These are phyloP conservation scores for Xylaria sp. DNA, from an alignment of 2,329 filamentous ascomycete genomes.

Conservation along the genomic window DNA sequence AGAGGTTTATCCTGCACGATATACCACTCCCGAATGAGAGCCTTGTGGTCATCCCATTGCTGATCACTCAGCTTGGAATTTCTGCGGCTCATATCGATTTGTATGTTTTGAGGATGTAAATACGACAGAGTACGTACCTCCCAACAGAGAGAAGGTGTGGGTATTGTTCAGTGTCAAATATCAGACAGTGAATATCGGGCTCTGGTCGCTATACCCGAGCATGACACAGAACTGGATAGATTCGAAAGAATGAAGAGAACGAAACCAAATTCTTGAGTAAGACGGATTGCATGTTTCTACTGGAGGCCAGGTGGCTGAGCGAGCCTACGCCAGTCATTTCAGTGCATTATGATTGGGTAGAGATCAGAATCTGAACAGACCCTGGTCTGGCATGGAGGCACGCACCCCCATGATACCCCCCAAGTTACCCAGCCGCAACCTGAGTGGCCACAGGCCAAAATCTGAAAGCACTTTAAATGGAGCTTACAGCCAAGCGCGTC, in stretches of 20 bases:
- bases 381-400: neutral
- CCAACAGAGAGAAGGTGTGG: neutral
- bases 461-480: neutral
- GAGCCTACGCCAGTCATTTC: too few relatives aligned
- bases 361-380: slow-evolving; percentile 9
- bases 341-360: slow-evolving; percentile 8
- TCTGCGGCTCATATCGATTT: slow-evolving; percentile 7
- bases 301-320: neutral
- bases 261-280: slow-evolving; percentile 2
- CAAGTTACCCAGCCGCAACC: too few relatives aligned
- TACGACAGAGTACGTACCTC: neutral
- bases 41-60: slow-evolving; percentile 7
- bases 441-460: slow-evolving; percentile 9
- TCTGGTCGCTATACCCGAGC: slow-evolving; percentile 2
- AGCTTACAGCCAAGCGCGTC: neutral
- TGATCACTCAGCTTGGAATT: slow-evolving; percentile 8
- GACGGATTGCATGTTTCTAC: neutral
- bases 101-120: slow-evolving; percentile 6
- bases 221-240: slow-evolving; percentile 4
- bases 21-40: slow-evolving; percentile 4
- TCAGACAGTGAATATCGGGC: slow-evolving; percentile 5
- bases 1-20: neutral
- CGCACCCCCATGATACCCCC: slow-evolving; percentile 2
- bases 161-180: slow-evolving; percentile 1
- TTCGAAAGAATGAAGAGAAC: slow-evolving; percentile 1